Evolutionary conservation across 2,329 filamentous ascomycete genomes (phyloP).

Genomic region (Fusarium sp.): DNA sequence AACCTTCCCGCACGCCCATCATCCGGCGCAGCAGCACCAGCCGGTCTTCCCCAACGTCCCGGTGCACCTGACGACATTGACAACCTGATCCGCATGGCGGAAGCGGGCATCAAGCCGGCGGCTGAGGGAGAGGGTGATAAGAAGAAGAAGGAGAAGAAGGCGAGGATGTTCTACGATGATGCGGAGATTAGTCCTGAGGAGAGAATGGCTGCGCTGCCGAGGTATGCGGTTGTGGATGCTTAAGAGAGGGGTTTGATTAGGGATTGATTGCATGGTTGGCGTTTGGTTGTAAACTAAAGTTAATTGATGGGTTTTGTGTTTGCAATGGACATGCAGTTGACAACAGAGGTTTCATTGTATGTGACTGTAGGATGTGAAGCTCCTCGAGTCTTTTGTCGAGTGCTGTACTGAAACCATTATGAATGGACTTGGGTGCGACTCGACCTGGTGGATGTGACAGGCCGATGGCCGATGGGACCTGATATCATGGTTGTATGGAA

Average conservation of each 20-base stretch:
- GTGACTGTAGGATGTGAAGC: background rate
- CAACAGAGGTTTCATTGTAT: background rate
- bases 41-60: slow-evolving; percentile 60
- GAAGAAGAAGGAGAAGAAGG: slow-evolving; percentile 76
- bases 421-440: too few species aligned
- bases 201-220: slow-evolving; percentile 82
- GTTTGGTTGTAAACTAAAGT: slow-evolving; percentile 44
- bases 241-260: slow-evolving; percentile 4
- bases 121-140: slow-evolving; percentile 61
- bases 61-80: slow-evolving; percentile 68
- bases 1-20: slow-evolving; percentile 59
- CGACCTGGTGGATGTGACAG: too few species aligned
- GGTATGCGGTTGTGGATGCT: slow-evolving; percentile 70
- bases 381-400: background rate
- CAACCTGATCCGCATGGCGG: slow-evolving; percentile 72
- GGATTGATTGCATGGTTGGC: slow-evolving; percentile 44
- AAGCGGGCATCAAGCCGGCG: slow-evolving; percentile 66
- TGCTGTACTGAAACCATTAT: background rate
- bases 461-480: too few species aligned
- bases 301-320: slow-evolving; percentile 41
- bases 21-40: slow-evolving; percentile 49
- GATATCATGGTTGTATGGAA: too few species aligned
- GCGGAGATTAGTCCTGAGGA: slow-evolving; percentile 86
- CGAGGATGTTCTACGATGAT: slow-evolving; percentile 83
- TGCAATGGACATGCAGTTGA: background rate